These are phyloP conservation scores for Acacia pycnantha DNA, from an alignment of 331 rosid species.

Conservation along the genomic window DNA sequence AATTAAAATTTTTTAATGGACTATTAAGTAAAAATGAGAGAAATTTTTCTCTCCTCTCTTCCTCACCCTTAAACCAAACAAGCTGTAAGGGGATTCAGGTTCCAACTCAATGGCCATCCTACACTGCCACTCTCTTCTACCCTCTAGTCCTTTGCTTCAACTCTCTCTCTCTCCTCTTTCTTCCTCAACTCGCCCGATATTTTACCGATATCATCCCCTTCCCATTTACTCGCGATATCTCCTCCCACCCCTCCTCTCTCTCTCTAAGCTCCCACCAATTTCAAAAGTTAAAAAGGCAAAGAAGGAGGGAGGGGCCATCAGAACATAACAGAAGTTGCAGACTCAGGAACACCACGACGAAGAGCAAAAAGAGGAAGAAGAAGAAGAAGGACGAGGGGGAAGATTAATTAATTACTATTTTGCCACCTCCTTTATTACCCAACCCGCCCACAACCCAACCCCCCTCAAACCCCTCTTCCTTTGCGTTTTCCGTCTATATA, in stretches of 20 bases:
- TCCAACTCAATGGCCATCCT: background rate
- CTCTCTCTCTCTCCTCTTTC: background rate
- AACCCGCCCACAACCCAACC: slow-evolving; percentile 19
- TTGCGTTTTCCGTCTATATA: slow-evolving; percentile 8
- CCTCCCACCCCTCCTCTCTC: background rate
- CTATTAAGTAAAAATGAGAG: too few relatives aligned
- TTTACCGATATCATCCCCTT: slow-evolving; percentile 22
- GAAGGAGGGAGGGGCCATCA: background rate
- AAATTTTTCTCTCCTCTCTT: too few relatives aligned
- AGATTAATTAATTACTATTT: slow-evolving; percentile 47
- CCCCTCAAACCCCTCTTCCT: background rate
- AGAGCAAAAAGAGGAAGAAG: background rate
- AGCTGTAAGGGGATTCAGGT: background rate
- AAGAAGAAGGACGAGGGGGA: background rate
- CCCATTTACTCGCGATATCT: background rate
- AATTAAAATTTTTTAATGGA: too few relatives aligned
- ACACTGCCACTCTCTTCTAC: background rate
- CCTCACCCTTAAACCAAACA: too few relatives aligned
- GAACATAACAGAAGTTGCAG: background rate
- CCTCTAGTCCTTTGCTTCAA: background rate
- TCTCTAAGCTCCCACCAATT: background rate
- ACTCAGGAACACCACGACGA: background rate
- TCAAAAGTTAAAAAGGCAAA: background rate
- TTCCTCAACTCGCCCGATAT: slow-evolving; percentile 8
- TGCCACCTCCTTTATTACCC: slow-evolving; percentile 44